A percentile compares a stretch with the other conserved stretches of the same genome.
Evolutionary conservation across 2,329 filamentous ascomycete genomes (phyloP).

Genomic region (Xylaria hypoxylon): DNA sequence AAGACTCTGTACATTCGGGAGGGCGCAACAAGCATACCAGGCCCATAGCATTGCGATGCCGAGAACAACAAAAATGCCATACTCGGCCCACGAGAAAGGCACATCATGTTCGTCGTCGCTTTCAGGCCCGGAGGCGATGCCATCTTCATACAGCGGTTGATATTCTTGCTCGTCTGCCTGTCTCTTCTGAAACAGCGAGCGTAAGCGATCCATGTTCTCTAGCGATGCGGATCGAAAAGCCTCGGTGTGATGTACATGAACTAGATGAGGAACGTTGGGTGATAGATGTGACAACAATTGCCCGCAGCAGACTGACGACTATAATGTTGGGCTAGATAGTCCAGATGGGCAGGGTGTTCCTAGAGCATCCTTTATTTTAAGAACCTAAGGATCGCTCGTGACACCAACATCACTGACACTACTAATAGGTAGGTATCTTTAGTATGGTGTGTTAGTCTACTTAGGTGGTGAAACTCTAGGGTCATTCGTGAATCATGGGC

Average conservation of each 20-base stretch:
- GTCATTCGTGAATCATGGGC: conserved; percentile 27
- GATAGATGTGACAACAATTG: not conserved
- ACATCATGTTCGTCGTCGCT: conserved; percentile 53
- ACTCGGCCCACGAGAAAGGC: conserved; percentile 87
- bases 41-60: conserved; percentile 98
- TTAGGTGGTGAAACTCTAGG: not conserved
- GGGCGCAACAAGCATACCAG: conserved; percentile 71
- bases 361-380: not conserved
- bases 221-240: conserved; percentile 9
- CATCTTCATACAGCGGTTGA: conserved; percentile 50
- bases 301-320: not conserved
- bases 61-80: conserved; percentile 84
- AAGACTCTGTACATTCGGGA: conserved; percentile 13
- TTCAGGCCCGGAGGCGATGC: conserved; percentile 35
- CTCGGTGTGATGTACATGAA: conserved; percentile 22
- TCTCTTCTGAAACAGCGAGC: conserved; percentile 52
- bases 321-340: not conserved
- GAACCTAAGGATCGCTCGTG: not conserved
- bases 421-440: too few relatives aligned
- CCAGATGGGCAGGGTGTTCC: too few relatives aligned
- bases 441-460: not conserved
- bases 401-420: not conserved
- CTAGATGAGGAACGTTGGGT: conserved; percentile 3
- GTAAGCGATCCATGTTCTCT: conserved; percentile 55
- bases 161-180: conserved; percentile 51